Base-by-base conservation (phyloP, 768 basidiomycete genomes). In the Pleurotus platypus region DNA sequence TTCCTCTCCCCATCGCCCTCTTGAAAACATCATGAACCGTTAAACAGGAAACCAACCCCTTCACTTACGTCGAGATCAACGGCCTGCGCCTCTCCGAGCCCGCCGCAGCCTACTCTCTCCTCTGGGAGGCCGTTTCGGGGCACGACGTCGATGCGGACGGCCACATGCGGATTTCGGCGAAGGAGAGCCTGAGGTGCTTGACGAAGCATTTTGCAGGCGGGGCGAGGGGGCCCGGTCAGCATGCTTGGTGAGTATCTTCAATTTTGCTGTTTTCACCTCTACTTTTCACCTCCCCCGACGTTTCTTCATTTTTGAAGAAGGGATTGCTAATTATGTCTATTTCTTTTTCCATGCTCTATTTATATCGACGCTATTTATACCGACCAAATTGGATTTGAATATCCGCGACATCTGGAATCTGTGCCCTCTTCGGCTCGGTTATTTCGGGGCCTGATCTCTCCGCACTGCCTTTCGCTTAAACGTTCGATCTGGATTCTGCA, bases 11-110 rank as follows among this genome's bases (percentile, higher is more conserved):
- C 20, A 2, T 2, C 20, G 20, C 20, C 20, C 20, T 20, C 20
- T 20, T 20, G 20, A 20, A 20, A 18, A 18, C 18, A 18, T 18
- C 18, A 42, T 27, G 49, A 5, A 38, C 49, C 35, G 48, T 42
- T 20, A 16, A 57, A 16, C 64, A 97, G 94, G 95, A 98, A 80
- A 87, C 86, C 6, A 88, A 90, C 60, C 92, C 94, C 0, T 98
- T 99, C 70, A 92, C 90, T 0, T 99, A 95, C 63, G 92, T 98
- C 59, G 97, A 99, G 66, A 96, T 99, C 65, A 98, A 98, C 64
- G 97, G 97, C 1, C 84, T 99, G 57, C 88, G 86, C 64, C 87
- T 98, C 45, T 90, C 94, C 0, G 94, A 97, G 58, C 94, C 97
- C 1, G 76, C 86, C n/a, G 90, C 90, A 2, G 95, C 96, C 2